Evolutionary conservation across 441 rosid species (phyloP), one percentile per base, ranked within the genome.

Genomic region (Omphalea diandra): DNA sequence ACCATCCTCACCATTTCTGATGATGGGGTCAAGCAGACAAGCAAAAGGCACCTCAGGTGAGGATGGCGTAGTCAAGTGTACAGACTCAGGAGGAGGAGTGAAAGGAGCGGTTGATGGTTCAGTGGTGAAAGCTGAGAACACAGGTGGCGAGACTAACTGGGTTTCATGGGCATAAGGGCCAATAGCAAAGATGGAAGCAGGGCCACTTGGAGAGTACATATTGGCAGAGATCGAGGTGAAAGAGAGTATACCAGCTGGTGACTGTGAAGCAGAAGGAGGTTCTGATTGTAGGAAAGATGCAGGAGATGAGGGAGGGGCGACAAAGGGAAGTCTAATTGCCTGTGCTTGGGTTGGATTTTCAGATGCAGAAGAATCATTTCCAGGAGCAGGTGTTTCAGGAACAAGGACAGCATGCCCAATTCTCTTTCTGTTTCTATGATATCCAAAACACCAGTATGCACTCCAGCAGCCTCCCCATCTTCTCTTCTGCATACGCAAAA

Each of bases 21-120:
- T 52, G 63, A 79, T 76, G 3, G 96, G 84, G 69, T 86, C 88
- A 72, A 91, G 82, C 43, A 94, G 74, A 79, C 79, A 96, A 43
- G 98, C 98, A 80, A 94, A 94, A 47, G 98, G 98, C 29, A 94
- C 97, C 84, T 91, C 97, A 0, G 98, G 98, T 0, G 98, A 94
- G 66, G 98, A 91, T 26, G 98, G 98, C 14, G 91, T 88, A 61
- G 93, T 87, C 78, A 88, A 76, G 80, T 90, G 90, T 75, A 90
- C 74, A 35, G 91, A 91, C 65, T 94, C 94, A 0, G 85, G 88
- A 44, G 97, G 98, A 9, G 98, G 98, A 40, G 97, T 94, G 66
- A 91, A 75, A 4, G 97, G 97, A 67, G 98, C 93, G 38, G 98
- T 90, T 58, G 98, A 94, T 27, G 98, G 98, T 83, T 94, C 97